A percentile compares a stretch with the other conserved stretches of the same genome.
These are phyloP conservation scores for Tricholoma matsutake DNA, from an alignment of 768 basidiomycete genomes.

Conservation along the genomic window DNA sequence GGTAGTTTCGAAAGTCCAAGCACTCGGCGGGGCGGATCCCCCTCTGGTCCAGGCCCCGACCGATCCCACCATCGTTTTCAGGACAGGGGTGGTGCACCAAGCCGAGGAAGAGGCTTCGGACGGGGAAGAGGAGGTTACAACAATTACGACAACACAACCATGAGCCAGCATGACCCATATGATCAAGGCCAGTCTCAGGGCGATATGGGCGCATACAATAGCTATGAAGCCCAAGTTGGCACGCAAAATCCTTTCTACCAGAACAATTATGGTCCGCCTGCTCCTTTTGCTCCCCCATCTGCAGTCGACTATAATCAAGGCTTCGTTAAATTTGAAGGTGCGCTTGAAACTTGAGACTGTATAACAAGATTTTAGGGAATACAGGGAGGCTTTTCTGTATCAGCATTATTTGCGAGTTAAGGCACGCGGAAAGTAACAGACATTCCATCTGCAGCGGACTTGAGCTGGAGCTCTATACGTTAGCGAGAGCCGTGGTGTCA, in stretches of 20 bases:
- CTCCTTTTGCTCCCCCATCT: constrained; percentile 48
- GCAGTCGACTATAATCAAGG: constrained; percentile 56
- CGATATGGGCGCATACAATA: constrained; percentile 65
- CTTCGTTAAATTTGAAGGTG: constrained; percentile 76
- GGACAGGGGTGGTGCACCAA: constrained; percentile 53
- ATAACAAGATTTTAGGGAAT: constrained; percentile 36
- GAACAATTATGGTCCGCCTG: constrained; percentile 54
- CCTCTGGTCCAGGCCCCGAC: constrained; percentile 68
- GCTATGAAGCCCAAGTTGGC: constrained; percentile 54
- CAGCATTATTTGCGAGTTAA: constrained; percentile 39
- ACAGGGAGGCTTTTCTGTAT: constrained; percentile 35
- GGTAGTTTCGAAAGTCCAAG: constrained; percentile 53
- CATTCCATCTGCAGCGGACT: constrained; percentile 29
- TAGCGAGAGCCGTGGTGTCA: constrained; percentile 39
- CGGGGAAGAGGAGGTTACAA: constrained; percentile 54
- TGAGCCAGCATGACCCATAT: constrained; percentile 52
- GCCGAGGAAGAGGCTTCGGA: constrained; percentile 44
- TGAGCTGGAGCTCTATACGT: constrained; percentile 47
- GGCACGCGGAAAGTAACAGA: constrained; percentile 48
- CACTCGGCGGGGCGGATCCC: constrained; percentile 62
- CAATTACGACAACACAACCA: constrained; percentile 47
- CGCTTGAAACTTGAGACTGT: constrained; percentile 73
- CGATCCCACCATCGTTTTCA: constrained; percentile 61
- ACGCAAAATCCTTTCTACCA: constrained; percentile 68
- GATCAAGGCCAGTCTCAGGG: constrained; percentile 64